Base-by-base conservation (phyloP, 2,329 filamentous ascomycete species). In the Paradendryphiella salina region DNA sequence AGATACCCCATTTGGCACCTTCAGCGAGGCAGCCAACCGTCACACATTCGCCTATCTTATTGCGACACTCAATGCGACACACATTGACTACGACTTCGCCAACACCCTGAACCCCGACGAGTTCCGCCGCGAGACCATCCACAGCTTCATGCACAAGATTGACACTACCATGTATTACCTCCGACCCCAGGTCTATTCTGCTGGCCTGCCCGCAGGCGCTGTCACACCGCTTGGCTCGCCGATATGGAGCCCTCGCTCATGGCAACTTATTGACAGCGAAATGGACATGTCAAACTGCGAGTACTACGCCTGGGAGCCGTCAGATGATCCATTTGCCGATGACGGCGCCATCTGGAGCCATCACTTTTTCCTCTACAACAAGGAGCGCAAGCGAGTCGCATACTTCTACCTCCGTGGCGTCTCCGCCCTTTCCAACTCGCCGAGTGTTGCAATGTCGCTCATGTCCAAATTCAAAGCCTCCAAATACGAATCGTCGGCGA, bases 361-460 rank as follows among this genome's bases (percentile, higher is more conserved):
- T 56, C 92, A 97, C 73, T 96, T 96, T 75, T 96, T 99, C 78
- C 96, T 97, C 74, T 97, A 96, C 82, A 96, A 96, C 79, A 93
- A 93, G 66, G 80, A 86, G 20, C 82, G 87, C 68, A 97, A 97
- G 78, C 85, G 94, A 34, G 93, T 99, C 14, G 92, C 90, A 54
- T 99, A 99, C 71, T 78, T 99, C 37, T 95, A 96, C 67, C 83
- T 96, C 37, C 87, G 93, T 54, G 92, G 90, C n/a, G 84, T 96
- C 37, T 93, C 84, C 51, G 87, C 87, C 61, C 85, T 88, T 66
- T 88, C 79, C 58, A 85, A 80, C 70, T 86, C 80, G 54, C 87
- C 81, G 37, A 71, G 78, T 14, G 69, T 64, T 5, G 62, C 67
- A 20, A 69, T 66, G 54, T 66, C 64, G 1, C 60, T 72, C 28